phyloP scores from a whole-genome alignment of 768 basidiomycete species.

The Wakefieldia striispora region DNA sequence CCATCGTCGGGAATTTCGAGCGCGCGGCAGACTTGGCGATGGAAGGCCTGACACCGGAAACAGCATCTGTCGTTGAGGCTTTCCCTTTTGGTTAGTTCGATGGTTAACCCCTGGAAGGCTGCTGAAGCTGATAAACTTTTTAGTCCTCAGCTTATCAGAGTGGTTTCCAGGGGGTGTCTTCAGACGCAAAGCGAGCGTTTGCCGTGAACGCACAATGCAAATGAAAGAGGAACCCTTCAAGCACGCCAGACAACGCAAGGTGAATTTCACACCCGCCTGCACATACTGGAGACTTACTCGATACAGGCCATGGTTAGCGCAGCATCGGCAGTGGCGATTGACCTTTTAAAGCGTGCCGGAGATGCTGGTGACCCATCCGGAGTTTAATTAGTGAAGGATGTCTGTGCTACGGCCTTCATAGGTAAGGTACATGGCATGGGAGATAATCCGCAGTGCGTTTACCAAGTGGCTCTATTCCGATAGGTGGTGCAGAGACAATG shows the following conservation, averaged over 20 bases:
- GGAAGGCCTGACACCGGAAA: slow-evolving; percentile 14
- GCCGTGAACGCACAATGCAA: background rate
- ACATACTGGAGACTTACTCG: background rate
- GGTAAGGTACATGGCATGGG: slow-evolving; percentile 11
- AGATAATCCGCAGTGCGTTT: background rate
- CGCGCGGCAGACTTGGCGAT: slow-evolving; percentile 23
- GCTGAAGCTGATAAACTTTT: background rate
- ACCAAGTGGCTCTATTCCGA: background rate
- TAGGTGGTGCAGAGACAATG: slow-evolving; percentile 22
- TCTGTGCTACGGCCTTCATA: slow-evolving; percentile 10
- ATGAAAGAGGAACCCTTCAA: slow-evolving; percentile 19
- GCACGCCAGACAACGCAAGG: slow-evolving; percentile 12
- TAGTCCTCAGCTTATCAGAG: slow-evolving; percentile 14
- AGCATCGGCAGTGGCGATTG: slow-evolving; percentile 10
- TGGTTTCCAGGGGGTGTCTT: slow-evolving; percentile 28
- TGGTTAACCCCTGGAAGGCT: background rate
- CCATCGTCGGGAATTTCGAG: slow-evolving; percentile 38
- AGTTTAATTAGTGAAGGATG: slow-evolving; percentile 7
- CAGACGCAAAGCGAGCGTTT: slow-evolving; percentile 18
- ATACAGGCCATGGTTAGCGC: slow-evolving; percentile 10
- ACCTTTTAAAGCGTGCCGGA: slow-evolving; percentile 3
- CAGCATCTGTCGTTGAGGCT: background rate
- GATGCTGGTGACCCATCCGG: slow-evolving; percentile 6
- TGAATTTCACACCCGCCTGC: background rate
- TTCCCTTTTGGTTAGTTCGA: no score